Evolutionary conservation across 2,329 filamentous ascomycete genomes (phyloP), one percentile per base, ranked within the genome.

Genomic region (Penicillium oxalicum): DNA sequence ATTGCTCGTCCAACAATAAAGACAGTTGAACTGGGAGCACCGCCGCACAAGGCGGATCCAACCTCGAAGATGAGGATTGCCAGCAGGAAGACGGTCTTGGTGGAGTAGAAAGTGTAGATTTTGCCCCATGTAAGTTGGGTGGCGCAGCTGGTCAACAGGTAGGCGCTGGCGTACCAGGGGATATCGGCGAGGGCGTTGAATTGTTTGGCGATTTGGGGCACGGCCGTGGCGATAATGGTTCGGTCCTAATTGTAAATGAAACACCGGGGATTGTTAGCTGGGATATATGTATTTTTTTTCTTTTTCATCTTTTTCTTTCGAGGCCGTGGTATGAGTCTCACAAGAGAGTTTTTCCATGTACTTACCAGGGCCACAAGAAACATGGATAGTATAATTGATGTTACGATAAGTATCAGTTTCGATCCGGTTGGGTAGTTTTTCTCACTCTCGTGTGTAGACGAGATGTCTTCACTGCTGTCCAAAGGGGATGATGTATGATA

Each of bases 1-100:
- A 71, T 61, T 1, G 66, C 67, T 43, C 69, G 58, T 6, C 69
- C 69, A 11, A 69, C 49, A 12, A 70, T 68, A 9, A 71, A 54
- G 13, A 62, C 59, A 3, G 62, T 52, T 38, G 62, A 68, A 13
- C 46, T 65, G 1, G 64, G 63, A 0, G 68, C 65, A 5, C 61
- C 63, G 3, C 60, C 70, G 47, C 68, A 70, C 1, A 75, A 48
- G 9, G 65, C 54, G 26, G 68, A 71, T 0, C 69, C 70, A 0
- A 69, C 42, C 41, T 71, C 68, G 50, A 74, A 73, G 8, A 72
- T 45, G 4, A 59, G 46, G 12, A 72, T 53, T 1, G 66, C 63
- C 0, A 50, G 41, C 2, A 73, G 49, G 39, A 70, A 73, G 2
- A 62, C 53, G 33, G 55, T 57, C 54, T 72, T 72, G 35, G 63